phyloP scores from a whole-genome alignment of 2,329 filamentous ascomycete genomes.

The Rhynchosporium secalis region DNA sequence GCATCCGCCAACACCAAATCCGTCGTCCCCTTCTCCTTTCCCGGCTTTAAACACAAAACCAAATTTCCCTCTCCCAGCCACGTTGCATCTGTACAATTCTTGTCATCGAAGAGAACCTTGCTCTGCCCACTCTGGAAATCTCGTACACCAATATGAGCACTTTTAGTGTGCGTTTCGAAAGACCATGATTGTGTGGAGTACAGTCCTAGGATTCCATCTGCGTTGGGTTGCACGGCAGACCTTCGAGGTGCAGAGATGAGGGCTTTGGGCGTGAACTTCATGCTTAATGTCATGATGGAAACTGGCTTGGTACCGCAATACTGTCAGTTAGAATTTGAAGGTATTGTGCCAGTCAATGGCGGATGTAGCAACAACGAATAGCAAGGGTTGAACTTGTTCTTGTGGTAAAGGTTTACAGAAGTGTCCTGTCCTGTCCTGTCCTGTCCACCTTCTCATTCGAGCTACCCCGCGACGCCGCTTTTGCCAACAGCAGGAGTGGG shows the following conservation, averaged over 20 bases:
- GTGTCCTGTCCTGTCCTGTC: no score
- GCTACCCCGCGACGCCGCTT: neutral
- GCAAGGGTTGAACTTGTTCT: neutral
- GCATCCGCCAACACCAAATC: slow-evolving; percentile 35
- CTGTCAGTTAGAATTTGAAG: neutral
- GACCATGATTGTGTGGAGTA: slow-evolving; percentile 76
- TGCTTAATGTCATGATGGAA: slow-evolving; percentile 65
- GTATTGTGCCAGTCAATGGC: neutral
- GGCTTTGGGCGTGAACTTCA: slow-evolving; percentile 75
- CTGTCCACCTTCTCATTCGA: neutral
- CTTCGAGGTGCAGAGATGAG: slow-evolving; percentile 75
- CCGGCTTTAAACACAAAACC: slow-evolving; percentile 45
- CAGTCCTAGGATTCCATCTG: slow-evolving; percentile 61
- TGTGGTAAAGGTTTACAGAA: no score
- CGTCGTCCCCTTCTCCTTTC: slow-evolving; percentile 50
- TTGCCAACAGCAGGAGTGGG: neutral
- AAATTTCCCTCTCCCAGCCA: slow-evolving; percentile 58
- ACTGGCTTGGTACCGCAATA: neutral
- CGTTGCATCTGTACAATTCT: slow-evolving; percentile 66
- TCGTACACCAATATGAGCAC: slow-evolving; percentile 67
- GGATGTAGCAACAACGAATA: neutral
- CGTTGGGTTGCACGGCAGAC: slow-evolving; percentile 69
- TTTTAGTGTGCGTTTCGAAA: slow-evolving; percentile 71
- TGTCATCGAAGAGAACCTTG: slow-evolving; percentile 63
- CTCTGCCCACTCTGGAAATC: slow-evolving; percentile 68